Base-by-base conservation (phyloP, 768 basidiomycete species). In the Auricularia heimuer region DNA sequence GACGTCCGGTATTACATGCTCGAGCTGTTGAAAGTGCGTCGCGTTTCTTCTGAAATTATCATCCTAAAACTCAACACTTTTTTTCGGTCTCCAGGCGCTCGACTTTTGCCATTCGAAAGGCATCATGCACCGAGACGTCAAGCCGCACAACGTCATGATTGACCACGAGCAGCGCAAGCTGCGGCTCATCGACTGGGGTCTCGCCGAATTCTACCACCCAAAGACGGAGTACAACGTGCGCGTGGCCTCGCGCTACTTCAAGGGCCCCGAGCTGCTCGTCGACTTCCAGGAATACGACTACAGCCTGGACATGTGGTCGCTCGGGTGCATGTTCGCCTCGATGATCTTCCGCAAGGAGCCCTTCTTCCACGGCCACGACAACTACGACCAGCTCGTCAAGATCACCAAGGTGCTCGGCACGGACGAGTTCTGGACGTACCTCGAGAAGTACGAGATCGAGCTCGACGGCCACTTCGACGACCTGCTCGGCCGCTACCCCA, bases 291-390 rank as follows among this genome's bases (percentile, higher is more conserved):
- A 97, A 74, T 98, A 98, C 69, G 96, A 98, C 75, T 97, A 97
- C 74, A 92, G 90, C 75, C 77, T 98, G 70, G 95, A 98, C 75
- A 93, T 98, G 92, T 98, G 96, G 96, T 94, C 92, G 78, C 88
- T 91, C 72, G 96, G 96, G 18, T 98, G 96, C 74, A 98, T 96
- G 94, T 97, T 96, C 75, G 96, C 96, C 8, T 94, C 92, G 18
- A 98, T 98, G 96, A 98, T 98, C 71, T 98, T 98, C 85, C 87
- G 96, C 70, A 98, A 98, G 75, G 96, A 98, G 75, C 96, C 96
- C 29, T 97, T 98, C 80, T 98, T 98, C 85, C 96, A 98, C 72
- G 96, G 96, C 16, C 95, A 97, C 73, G 95, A 98, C 77, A 98
- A 98, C 77, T 96, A 96, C 72, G 96, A 98, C 77, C 96, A 98